Evolutionary conservation across 2,329 filamentous ascomycete genomes (phyloP).

Genomic region (Ophiostoma sp.): DNA sequence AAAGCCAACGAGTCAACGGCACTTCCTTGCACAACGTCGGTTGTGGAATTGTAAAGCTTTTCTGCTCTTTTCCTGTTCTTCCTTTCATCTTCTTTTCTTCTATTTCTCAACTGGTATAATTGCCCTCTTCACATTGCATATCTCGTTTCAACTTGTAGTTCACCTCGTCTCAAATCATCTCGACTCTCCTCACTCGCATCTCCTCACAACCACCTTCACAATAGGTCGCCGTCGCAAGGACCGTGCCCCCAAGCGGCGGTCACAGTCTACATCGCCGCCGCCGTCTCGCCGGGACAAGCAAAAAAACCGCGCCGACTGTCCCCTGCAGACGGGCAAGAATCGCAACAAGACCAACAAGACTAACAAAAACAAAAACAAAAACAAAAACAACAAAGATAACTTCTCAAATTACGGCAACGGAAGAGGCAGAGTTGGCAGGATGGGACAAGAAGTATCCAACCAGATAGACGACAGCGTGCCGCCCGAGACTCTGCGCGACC

Average conservation of each 20-base stretch:
- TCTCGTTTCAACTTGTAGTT: background rate
- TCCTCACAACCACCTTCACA: slow-evolving; percentile 7
- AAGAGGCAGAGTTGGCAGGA: slow-evolving; percentile 42
- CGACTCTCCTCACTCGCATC: background rate
- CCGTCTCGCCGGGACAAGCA: slow-evolving; percentile 22
- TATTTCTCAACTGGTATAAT: background rate
- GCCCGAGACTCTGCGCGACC: slow-evolving; percentile 60
- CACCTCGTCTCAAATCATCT: background rate
- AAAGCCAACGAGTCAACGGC: background rate
- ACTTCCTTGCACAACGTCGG: background rate
- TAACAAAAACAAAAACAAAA: background rate
- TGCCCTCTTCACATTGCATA: background rate
- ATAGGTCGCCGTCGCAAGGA: slow-evolving; percentile 27
- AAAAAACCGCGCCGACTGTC: slow-evolving; percentile 13
- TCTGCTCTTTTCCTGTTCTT: background rate
- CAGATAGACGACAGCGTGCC: slow-evolving; percentile 58
- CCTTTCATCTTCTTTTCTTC: background rate
- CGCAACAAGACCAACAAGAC: background rate
- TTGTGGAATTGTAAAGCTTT: background rate
- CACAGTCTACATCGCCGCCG: slow-evolving; percentile 20
- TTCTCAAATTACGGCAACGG: background rate
- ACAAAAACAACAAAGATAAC: background rate
- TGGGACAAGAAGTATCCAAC: slow-evolving; percentile 80
- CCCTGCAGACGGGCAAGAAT: slow-evolving; percentile 19
- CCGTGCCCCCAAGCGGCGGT: slow-evolving; percentile 24